Conservation (phyloP, 2,329 filamentous ascomycete genomes). For the Rhinocladiella mackenziei region DNA sequence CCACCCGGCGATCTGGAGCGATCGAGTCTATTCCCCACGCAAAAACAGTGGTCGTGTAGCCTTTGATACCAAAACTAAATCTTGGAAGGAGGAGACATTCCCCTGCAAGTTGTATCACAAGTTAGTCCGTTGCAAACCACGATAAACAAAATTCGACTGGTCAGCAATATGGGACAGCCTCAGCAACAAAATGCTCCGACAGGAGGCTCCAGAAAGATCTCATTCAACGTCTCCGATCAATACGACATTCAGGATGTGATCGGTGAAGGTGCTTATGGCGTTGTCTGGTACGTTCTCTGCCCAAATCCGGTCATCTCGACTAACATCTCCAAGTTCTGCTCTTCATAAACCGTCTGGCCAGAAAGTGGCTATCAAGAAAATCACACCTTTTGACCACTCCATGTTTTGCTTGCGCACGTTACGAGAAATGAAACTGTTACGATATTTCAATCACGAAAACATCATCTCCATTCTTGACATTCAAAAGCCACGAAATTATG, state of each 20-base stretch:
- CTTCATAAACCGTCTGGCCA: constrained; percentile 97
- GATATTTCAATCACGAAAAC: constrained; percentile 99
- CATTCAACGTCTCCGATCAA: constrained; percentile 98
- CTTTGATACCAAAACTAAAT: too few relatives aligned
- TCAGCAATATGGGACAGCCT: constrained; percentile 41
- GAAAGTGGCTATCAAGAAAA: constrained; percentile 99
- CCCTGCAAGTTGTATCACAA: too few relatives aligned
- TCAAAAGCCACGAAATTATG: constrained; percentile 93
- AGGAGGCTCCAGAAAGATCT: constrained; percentile 79
- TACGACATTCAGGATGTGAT: constrained; percentile 99
- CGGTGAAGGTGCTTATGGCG: constrained; percentile 95
- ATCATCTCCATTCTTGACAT: constrained; percentile 99
- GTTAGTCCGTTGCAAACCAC: background rate
- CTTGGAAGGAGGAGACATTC: too few relatives aligned
- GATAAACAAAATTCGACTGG: background rate
- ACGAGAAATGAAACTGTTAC: constrained; percentile 97
- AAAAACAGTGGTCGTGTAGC: too few relatives aligned
- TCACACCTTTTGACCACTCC: constrained; percentile 97
- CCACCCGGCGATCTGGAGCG: too few relatives aligned
- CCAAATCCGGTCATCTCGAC: constrained; percentile 7
- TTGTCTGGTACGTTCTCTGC: constrained; percentile 73
- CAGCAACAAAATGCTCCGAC: constrained; percentile 47
- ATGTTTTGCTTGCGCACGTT: constrained; percentile 97
- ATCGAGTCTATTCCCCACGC: too few relatives aligned
- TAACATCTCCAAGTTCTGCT: constrained; percentile 64